Base-by-base conservation (phyloP, 2,329 filamentous ascomycete species). In the Ophiocordyceps polyrhachis-furcata region DNA sequence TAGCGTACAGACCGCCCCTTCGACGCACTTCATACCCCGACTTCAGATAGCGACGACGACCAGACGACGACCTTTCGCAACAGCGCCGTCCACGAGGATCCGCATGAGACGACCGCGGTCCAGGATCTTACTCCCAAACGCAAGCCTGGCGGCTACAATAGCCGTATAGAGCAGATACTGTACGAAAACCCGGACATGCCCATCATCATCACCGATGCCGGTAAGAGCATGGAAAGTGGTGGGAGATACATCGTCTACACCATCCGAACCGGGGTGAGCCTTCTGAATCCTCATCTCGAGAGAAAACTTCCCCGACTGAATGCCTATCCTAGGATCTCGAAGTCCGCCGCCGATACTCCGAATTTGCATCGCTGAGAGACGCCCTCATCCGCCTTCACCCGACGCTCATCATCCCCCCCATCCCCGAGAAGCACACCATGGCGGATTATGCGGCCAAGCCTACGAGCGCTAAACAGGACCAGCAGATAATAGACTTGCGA, bases 401-500 rank as follows among this genome's bases (percentile, higher is more conserved):
- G 8, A 98, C 91, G 0, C 73, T 98, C 40, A 83, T 98, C 55
- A 83, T 98, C 44, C 93, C 91, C 8, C 91, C 91, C 3, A 98
- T 98, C 55, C 91, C 91, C 20, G 93, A 98, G 65, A 98, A 98
- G 63, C 91, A 98, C 62, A 91, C 87, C 41, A 93, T 98, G 82
- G 89, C 89, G 49, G 91, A 98, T 61, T 98, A 98, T 58, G 91
- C 91, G 15, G 88, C 93, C 25, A 96, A 94, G 55, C 91, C 93
- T 2, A 98, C 91, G 35, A 95, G 89, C 56, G 93, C 93, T 17
- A 98, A 95, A 61, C 89, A 98, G 62, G 93, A 98, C 59, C 81
- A 87, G 47, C 84, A 89, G 48, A 98, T 96, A 41, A 98, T 98
- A 50, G 91, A 98, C 58, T 68, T 96, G 51, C 77, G 91, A 48